Evolutionary conservation across 2,329 filamentous ascomycete species (phyloP), one percentile per base, ranked within the genome.

Genomic region (Ampelomyces quisqualis): DNA sequence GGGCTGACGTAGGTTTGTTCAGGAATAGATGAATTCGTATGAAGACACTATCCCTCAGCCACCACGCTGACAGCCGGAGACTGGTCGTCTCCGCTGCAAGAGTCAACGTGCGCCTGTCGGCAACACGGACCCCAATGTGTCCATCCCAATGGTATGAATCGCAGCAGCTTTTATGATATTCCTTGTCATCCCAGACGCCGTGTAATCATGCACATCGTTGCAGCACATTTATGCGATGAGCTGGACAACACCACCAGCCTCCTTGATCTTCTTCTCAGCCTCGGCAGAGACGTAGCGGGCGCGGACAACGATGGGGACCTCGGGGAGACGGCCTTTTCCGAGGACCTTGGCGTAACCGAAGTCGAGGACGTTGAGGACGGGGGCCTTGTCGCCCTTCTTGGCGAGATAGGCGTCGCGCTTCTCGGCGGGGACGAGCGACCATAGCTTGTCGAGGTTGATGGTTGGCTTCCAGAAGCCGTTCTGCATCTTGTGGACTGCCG

Each of bases 391-490:
- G 73, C 83, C 84, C 77, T 89, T 88, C 73, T 86, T 83, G 68
- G 76, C 74, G 68, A 96, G 73, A 82, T 97, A 97, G 75, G 89
- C 84, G 34, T 95, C 90, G 69, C 94, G 91, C 74, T 88, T 84
- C 78, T 98, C 93, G 61, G 77, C 75, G 70, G 94, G 93, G 71
- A 98, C 84, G 69, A 98, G 88, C 49, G 90, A 86, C 89, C 90
- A 95, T 62, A 98, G 86, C 91, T 97, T 98, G 78, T 97, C 93
- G 66, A 98, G 80, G 82, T 98, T 98, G 85, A 98, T 86, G 65
- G 89, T 82, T 60, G 93, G 93, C 81, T 95, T 96, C 93, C 91
- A 98, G 82, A 91, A 90, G 72, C 94, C 86, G 81, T 91, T 91
- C 70, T 84, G 81, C 71, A 88, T 85, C 78, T 93, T 90, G 83